Conservation (phyloP, 2,329 filamentous ascomycete genomes). For the Myotisia sp. region DNA sequence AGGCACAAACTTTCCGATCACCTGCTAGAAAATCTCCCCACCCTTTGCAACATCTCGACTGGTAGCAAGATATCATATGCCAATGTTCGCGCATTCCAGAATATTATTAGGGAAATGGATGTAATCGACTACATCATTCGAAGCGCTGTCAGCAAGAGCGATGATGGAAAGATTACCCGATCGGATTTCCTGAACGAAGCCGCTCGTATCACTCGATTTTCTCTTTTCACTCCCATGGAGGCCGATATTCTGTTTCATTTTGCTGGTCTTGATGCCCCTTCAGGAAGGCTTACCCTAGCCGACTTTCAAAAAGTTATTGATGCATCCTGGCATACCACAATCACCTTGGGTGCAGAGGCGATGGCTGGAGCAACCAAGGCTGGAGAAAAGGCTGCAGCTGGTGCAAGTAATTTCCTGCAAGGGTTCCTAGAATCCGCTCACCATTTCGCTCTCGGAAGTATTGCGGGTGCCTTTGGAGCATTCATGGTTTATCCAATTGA, state of each 20-base stretch:
- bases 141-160: conserved; percentile 67
- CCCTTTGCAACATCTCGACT: conserved; percentile 84
- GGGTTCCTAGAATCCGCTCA: conserved; percentile 63
- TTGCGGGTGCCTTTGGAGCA: conserved; percentile 91
- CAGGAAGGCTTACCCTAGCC: conserved; percentile 62
- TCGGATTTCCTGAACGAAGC: conserved; percentile 92
- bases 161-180: conserved; percentile 84
- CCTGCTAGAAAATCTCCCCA: conserved; percentile 75
- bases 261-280: conserved; percentile 78
- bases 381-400: conserved; percentile 41
- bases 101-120: conserved; percentile 96
- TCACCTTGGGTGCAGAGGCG: conserved; percentile 38
- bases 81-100: conserved; percentile 94
- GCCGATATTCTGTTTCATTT: conserved; percentile 98
- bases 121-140: conserved; percentile 86
- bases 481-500: conserved; percentile 99
- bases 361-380: conserved; percentile 28
- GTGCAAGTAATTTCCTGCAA: conserved; percentile 45
- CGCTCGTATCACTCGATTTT: conserved; percentile 79
- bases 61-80: conserved; percentile 94
- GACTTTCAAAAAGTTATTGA: conserved; percentile 96
- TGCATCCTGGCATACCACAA: conserved; percentile 67
- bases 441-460: conserved; percentile 75
- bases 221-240: conserved; percentile 95
- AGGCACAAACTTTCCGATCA: conserved; percentile 96